Evolutionary conservation across 768 basidiomycete genomes (phyloP), one percentile per base, ranked within the genome.

Genomic region (Naganishia antarctica): DNA sequence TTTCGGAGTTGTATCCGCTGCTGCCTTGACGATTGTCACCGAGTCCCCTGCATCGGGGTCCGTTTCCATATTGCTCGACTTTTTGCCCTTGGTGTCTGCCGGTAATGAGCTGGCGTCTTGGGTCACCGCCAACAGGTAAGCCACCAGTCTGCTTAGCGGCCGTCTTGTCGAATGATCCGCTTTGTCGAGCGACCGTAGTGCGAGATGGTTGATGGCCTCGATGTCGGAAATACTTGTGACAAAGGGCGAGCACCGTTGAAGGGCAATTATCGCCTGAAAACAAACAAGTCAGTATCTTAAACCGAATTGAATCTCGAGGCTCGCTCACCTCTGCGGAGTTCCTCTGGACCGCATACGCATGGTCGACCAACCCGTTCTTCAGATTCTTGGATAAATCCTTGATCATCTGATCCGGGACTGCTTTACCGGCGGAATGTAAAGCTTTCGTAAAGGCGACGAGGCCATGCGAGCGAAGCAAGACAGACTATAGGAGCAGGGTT

Each of bases 311-410:
- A 16, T 18, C n/a, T 25, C 13, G 3, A 37, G 34, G 34, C 15
- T 32, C 6, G 68, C 79, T 63, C 70, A 90, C 91, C 70, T 89
- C 85, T 26, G 90, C 83, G 8, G 87, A 86, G 1, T 85, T 90
- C 25, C 93, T 85, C 73, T 96, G 90, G 18, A 98, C 83, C 5
- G 90, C 84, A 3, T 91, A 79, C 7, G 87, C 85, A 78, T 90
- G 92, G 76, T 98, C 94, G 0, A 81, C 81, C 1, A 98, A 79
- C 0, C 84, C 85, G 40, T 82, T 81, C 70, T 83, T 86, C 80
- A 88, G 86, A 67, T 89, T 86, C 77, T 94, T 98, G 59, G 89
- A 71, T 48, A 93, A 83, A 70, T 99, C 96, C 73, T 84, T 91
- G 60, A 82, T 76, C 2, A 84, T 80, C 4, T 85, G 80, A 65